Evolutionary conservation across 2,329 filamentous ascomycete species (phyloP).

Genomic region (Cryphonectria parasitica): DNA sequence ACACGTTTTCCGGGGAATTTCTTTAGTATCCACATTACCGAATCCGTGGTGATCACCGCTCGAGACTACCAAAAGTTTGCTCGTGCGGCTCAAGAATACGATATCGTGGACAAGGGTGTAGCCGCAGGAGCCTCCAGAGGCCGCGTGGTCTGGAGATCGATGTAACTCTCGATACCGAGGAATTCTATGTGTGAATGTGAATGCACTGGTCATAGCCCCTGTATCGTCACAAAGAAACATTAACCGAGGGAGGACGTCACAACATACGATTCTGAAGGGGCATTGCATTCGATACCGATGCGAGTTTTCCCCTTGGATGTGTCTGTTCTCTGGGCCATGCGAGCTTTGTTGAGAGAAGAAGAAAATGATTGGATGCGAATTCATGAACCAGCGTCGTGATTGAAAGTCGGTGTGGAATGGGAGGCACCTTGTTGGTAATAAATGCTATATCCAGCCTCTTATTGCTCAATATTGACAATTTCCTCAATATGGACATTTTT

Average conservation of each 20-base stretch:
- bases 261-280: not conserved
- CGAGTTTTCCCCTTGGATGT: not conserved
- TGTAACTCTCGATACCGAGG: not conserved
- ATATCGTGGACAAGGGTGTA: not conserved
- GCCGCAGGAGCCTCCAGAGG: not conserved
- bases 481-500: not conserved
- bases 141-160: not conserved
- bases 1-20: not conserved
- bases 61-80: not conserved
- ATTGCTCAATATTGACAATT: not conserved
- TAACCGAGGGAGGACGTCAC: not conserved
- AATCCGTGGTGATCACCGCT: not conserved
- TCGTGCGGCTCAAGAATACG: slow-evolving; percentile 8
- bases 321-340: not conserved
- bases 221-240: too few relatives aligned
- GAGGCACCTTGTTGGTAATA: not conserved
- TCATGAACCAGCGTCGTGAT: not conserved
- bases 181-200: too few relatives aligned
- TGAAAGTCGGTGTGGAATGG: not conserved
- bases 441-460: not conserved
- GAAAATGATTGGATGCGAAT: not conserved
- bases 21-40: not conserved
- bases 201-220: too few relatives aligned
- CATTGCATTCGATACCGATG: not conserved
- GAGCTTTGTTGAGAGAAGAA: not conserved